A percentile compares a stretch with the other conserved stretches of the same genome.
These are phyloP conservation scores for Isabelozyma gotoi DNA, from an alignment of 805 yeast species.

Conservation along the genomic window DNA sequence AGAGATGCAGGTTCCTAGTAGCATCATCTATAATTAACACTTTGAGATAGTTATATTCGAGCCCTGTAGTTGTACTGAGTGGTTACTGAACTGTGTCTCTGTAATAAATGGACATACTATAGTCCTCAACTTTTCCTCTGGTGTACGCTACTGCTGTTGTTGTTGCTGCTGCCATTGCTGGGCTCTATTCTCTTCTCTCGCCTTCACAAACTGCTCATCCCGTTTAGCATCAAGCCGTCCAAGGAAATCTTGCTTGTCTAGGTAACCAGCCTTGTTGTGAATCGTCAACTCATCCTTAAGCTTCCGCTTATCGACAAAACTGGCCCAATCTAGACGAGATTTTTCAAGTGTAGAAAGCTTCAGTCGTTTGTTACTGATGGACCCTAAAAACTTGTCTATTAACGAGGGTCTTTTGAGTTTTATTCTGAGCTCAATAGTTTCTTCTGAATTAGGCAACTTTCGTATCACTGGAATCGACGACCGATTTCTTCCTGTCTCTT, in stretches of 20 bases:
- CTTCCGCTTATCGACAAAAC: constrained; percentile 84
- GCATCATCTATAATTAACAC: too few species aligned
- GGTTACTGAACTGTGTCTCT: too few species aligned
- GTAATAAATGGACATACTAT: too few species aligned
- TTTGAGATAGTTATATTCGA: too few species aligned
- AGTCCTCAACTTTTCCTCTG: too few species aligned
- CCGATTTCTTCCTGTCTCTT: constrained; percentile 12
- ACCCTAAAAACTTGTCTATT: constrained; percentile 70
- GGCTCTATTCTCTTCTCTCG: constrained; percentile 32
- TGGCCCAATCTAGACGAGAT: constrained; percentile 92
- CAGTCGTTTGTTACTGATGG: constrained; percentile 58
- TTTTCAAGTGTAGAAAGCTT: constrained; percentile 91
- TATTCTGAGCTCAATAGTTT: constrained; percentile 43
- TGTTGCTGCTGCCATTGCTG: not conserved
- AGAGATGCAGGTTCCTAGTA: too few species aligned
- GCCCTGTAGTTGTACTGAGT: too few species aligned
- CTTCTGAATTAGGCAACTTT: constrained; percentile 26
- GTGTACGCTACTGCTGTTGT: too few species aligned
- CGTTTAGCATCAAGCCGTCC: constrained; percentile 64
- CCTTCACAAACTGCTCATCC: constrained; percentile 50
- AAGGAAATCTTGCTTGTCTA: constrained; percentile 89
- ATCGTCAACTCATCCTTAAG: constrained; percentile 77
- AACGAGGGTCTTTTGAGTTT: constrained; percentile 73
- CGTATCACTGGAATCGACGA: constrained; percentile 37
- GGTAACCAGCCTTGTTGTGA: constrained; percentile 85